Percentiles rank a stretch among this genome's conserved stretches.
Conservation (phyloP, 805 yeast genomes). For the Babjeviella inositovora region DNA sequence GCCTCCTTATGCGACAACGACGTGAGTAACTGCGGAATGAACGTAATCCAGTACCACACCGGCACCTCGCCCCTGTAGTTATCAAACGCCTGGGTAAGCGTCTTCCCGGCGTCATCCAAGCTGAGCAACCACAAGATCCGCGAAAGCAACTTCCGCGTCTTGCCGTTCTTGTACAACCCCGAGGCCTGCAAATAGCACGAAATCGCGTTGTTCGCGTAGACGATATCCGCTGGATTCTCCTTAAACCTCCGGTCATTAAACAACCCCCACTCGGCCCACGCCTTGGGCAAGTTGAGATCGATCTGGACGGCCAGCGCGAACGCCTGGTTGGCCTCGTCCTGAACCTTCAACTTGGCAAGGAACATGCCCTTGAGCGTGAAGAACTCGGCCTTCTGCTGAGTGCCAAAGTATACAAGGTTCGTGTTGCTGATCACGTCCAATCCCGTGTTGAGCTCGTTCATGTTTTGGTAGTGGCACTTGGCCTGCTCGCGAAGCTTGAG, state of each 20-base stretch:
- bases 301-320: constrained; percentile 97
- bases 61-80: constrained; percentile 92
- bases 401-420: constrained; percentile 87
- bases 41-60: constrained; percentile 98
- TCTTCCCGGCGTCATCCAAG: constrained; percentile 72
- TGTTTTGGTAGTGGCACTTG: constrained; percentile 89
- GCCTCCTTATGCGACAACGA: constrained; percentile 89
- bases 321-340: constrained; percentile 94
- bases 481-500: constrained; percentile 93
- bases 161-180: constrained; percentile 84
- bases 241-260: constrained; percentile 82
- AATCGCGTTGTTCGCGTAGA: constrained; percentile 83
- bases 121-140: constrained; percentile 89
- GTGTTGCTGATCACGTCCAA: constrained; percentile 94
- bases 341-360: constrained; percentile 74
- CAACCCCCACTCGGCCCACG: constrained; percentile 99
- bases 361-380: constrained; percentile 98
- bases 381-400: constrained; percentile 96
- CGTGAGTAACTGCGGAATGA: constrained; percentile 84
- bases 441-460: constrained; percentile 84
- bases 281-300: constrained; percentile 86
- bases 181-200: constrained; percentile 97
- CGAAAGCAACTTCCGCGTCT: constrained; percentile 76
- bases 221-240: constrained; percentile 67
- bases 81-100: constrained; percentile 77